These are phyloP conservation scores for Claviceps fusiformis DNA, from an alignment of 2,329 filamentous ascomycete species.

Conservation along the genomic window DNA sequence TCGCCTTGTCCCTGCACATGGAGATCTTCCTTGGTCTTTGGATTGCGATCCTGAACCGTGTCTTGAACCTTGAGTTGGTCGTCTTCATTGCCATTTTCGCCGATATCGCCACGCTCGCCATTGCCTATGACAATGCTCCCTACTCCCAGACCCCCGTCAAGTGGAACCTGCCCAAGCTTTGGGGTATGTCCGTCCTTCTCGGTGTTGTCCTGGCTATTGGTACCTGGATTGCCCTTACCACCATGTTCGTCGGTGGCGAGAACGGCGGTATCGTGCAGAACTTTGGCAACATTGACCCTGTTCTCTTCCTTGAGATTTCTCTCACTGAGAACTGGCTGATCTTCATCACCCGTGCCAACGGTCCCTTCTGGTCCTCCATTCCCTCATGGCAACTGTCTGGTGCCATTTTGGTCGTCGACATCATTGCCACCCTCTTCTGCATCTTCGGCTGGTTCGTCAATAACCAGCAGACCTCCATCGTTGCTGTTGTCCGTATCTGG, in stretches of 20 bases:
- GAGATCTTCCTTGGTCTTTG: constrained; percentile 86
- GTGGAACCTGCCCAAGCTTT: constrained; percentile 90
- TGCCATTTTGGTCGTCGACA: constrained; percentile 69
- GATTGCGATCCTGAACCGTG: constrained; percentile 78
- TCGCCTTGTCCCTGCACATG: constrained; percentile 79
- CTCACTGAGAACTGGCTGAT: constrained; percentile 94
- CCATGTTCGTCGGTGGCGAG: constrained; percentile 57
- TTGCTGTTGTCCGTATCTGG: constrained; percentile 80
- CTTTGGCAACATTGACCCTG: constrained; percentile 66
- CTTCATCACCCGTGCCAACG: constrained; percentile 88
- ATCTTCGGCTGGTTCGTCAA: constrained; percentile 70
- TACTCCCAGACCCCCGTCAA: constrained; percentile 79
- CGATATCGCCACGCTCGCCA: constrained; percentile 81
- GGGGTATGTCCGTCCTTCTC: constrained; percentile 80
- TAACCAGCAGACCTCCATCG: constrained; percentile 55
- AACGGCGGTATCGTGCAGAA: constrained; percentile 82
- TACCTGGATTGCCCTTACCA: constrained; percentile 81
- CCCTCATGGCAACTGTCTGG: constrained; percentile 74
- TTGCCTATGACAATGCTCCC: constrained; percentile 86
- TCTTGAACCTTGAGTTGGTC: constrained; percentile 72
- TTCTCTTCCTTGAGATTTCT: constrained; percentile 81
- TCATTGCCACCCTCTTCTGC: constrained; percentile 74
- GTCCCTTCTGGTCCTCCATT: constrained; percentile 80
- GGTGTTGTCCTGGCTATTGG: constrained; percentile 69
- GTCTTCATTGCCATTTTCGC: constrained; percentile 94